phyloP scores from a whole-genome alignment of 1,284 basidiomycete species.

The Naganishia sp. region DNA sequence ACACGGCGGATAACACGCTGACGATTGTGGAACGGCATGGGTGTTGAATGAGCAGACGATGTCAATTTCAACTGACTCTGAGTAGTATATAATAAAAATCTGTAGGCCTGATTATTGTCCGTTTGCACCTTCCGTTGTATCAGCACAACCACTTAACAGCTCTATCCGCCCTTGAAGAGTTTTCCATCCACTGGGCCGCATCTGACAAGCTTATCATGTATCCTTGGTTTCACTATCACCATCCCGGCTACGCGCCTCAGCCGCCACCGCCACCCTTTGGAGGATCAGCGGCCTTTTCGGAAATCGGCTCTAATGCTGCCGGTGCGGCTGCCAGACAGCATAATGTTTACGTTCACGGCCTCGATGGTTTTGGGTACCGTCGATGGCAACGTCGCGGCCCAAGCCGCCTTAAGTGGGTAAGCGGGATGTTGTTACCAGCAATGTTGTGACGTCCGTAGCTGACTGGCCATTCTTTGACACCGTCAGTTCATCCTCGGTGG shows the following conservation, averaged over 20 bases:
- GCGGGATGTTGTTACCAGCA: neutral
- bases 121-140: neutral
- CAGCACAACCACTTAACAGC: neutral
- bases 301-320: constrained; percentile 10
- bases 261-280: neutral
- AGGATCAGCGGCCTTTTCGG: neutral
- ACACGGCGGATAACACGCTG: neutral
- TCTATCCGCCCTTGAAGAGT: neutral
- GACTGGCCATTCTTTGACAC: neutral
- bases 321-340: constrained; percentile 6
- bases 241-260: constrained; percentile 1
- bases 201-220: neutral
- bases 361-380: neutral
- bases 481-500: constrained; percentile 9
- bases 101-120: neutral
- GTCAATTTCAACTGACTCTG: neutral
- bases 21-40: neutral
- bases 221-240: constrained; percentile 10
- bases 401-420: constrained; percentile 19
- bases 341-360: constrained; percentile 17
- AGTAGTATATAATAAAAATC: neutral
- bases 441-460: neutral
- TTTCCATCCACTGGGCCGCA: neutral
- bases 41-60: neutral
- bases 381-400: constrained; percentile 11